phyloP scores from a whole-genome alignment of 2,329 filamentous ascomycete genomes.

The Xylaria sp. region DNA sequence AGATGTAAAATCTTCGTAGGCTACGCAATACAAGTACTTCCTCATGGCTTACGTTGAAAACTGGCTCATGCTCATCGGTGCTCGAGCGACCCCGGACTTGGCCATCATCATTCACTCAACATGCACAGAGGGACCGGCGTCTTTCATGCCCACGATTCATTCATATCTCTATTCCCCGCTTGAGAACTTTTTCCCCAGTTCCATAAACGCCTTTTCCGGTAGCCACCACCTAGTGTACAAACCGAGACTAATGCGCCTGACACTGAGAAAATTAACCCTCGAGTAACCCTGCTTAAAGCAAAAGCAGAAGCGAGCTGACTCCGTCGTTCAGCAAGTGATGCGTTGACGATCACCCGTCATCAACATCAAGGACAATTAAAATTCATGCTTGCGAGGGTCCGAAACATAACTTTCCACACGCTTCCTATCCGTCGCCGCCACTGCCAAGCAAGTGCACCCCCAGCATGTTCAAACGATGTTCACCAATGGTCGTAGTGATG shows the following conservation, averaged over 20 bases:
- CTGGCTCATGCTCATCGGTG: background rate
- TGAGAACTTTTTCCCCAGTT: slow-evolving; percentile 31
- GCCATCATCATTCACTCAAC: slow-evolving; percentile 4
- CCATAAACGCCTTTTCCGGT: slow-evolving; percentile 26
- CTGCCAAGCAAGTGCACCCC: slow-evolving; percentile 22
- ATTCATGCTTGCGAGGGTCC: slow-evolving; percentile 26
- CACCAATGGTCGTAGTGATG: slow-evolving; percentile 20
- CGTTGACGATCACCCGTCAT: slow-evolving; percentile 21
- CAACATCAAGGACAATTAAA: slow-evolving; percentile 27
- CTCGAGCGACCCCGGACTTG: background rate
- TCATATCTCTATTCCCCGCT: slow-evolving; percentile 28
- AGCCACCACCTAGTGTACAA: slow-evolving; percentile 33
- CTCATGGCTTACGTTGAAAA: no score
- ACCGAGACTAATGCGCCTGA: slow-evolving; percentile 28
- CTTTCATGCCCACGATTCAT: slow-evolving; percentile 20
- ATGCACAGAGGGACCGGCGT: background rate
- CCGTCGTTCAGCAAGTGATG: slow-evolving; percentile 24
- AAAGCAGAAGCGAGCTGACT: slow-evolving; percentile 15
- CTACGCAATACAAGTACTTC: no score
- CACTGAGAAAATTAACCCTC: slow-evolving; percentile 33
- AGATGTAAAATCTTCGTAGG: no score
- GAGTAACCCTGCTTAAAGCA: slow-evolving; percentile 20
- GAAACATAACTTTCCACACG: slow-evolving; percentile 30
- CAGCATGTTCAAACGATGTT: slow-evolving; percentile 25
- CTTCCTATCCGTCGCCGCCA: slow-evolving; percentile 22